Base-by-base conservation (phyloP, 176 grass and related monocot species). In the Triticum urartu region DNA sequence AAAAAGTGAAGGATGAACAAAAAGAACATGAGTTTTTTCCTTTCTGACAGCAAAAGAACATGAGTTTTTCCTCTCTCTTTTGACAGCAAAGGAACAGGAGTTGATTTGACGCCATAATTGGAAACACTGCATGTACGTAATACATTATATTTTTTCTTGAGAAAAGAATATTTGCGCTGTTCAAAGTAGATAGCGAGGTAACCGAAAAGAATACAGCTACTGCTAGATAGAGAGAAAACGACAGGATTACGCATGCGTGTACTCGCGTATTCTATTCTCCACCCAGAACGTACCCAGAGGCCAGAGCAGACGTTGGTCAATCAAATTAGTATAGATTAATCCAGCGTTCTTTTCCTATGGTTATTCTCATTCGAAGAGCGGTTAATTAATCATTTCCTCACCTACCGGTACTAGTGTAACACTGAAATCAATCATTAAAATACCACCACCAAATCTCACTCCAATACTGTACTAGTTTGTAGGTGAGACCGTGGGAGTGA, bases 381-480 rank as follows among this genome's bases (percentile, higher is more conserved):
- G 77, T 85, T 56, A 73, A 54, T 21, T 42, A 67, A 42, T 63
- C 20, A 77, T 36, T 77, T 77, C 8, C 75, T 75, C 83, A 88
- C 24, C 42, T 5, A 34, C 17, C 18, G 8, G 14, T 4, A 33
- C 11, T 11, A 56, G 22, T 28, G 39, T 42, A 2, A 39, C 38
- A 59, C 56, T 21, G 12, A 13, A 32, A 43, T 61, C 43, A 67
- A 43, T 7, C 7, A 3, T 62, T 32, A 69, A 20, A 70, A 35
- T 20, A 85, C 14, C 9, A 89, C n/a, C 35, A 30, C 33, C 70
- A 64, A 87, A 81, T 64, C 39, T 39, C 17, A 56, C 21, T 54
- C 35, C 25, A 52, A 4, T 28, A 59, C 12, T 48, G 45, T 36
- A 36, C 7, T 43, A 3, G 5, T 74, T 65, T 48, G 64, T 34